Evolutionary conservation across 768 basidiomycete species (phyloP).

Genomic region (Zangia roseola): DNA sequence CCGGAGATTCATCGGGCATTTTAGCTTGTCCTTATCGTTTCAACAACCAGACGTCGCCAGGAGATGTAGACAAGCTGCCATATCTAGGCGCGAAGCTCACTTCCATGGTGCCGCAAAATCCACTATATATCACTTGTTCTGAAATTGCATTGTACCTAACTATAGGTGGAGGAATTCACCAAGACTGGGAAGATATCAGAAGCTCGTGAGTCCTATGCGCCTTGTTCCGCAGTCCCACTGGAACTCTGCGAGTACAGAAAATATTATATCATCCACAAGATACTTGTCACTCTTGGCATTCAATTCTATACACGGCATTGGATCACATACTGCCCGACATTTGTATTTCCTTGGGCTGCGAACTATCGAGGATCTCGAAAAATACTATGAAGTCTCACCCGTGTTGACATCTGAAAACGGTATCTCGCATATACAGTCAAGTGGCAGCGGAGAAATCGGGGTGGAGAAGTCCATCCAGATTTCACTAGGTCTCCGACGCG

Average conservation of each 20-base stretch:
- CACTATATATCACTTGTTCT: not conserved
- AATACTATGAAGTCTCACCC: slow-evolving; percentile 46
- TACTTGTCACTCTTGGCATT: slow-evolving; percentile 59
- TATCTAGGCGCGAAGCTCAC: slow-evolving; percentile 50
- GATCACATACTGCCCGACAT: slow-evolving; percentile 62
- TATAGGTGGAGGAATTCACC: slow-evolving; percentile 64
- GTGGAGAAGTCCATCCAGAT: slow-evolving; percentile 48
- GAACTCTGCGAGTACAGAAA: slow-evolving; percentile 36
- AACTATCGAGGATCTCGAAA: slow-evolving; percentile 65
- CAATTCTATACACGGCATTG: slow-evolving; percentile 69
- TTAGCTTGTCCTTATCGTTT: slow-evolving; percentile 51
- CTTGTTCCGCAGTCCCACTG: slow-evolving; percentile 8
- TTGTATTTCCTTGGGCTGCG: slow-evolving; percentile 67
- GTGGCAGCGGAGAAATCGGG: slow-evolving; percentile 16
- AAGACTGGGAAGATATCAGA: slow-evolving; percentile 55
- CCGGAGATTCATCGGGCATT: not conserved
- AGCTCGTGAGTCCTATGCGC: slow-evolving; percentile 38
- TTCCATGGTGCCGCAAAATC: slow-evolving; percentile 41
- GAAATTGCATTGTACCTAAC: not conserved
- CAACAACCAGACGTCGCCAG: slow-evolving; percentile 34
- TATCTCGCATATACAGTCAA: slow-evolving; percentile 22
- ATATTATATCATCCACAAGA: slow-evolving; percentile 46
- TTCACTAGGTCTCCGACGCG: slow-evolving; percentile 57
- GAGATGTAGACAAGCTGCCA: slow-evolving; percentile 44
- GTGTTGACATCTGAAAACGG: slow-evolving; percentile 37